phyloP scores from a whole-genome alignment of 2,329 filamentous ascomycete genomes.

The Lasiodiplodia hormozganensis region DNA sequence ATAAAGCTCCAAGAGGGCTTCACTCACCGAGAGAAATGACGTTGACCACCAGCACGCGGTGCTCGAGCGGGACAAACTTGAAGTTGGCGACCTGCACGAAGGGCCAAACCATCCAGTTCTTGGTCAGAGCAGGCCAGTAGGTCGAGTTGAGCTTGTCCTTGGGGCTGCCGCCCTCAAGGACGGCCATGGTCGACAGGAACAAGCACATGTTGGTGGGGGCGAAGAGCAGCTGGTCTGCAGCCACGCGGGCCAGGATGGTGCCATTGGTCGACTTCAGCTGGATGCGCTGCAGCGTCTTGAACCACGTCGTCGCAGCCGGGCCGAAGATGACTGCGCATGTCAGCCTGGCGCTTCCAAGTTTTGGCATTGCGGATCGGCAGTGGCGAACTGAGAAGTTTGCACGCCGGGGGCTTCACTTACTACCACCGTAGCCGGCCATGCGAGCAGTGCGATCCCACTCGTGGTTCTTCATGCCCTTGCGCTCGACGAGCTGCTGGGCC shows the following conservation, averaged over 20 bases:
- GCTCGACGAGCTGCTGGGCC: slow-evolving; percentile 90
- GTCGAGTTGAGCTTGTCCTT: slow-evolving; percentile 74
- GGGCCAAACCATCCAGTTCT: slow-evolving; percentile 91
- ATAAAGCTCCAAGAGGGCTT: slow-evolving; percentile 39
- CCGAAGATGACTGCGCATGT: slow-evolving; percentile 75
- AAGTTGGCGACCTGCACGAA: slow-evolving; percentile 87
- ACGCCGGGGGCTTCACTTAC: slow-evolving; percentile 51
- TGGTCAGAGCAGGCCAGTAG: slow-evolving; percentile 74
- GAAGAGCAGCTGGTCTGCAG: slow-evolving; percentile 79
- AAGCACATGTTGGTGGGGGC: slow-evolving; percentile 81
- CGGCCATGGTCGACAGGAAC: slow-evolving; percentile 85
- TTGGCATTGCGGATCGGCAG: not conserved
- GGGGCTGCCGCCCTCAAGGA: slow-evolving; percentile 72
- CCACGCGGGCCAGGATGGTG: slow-evolving; percentile 79
- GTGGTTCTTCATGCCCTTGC: slow-evolving; percentile 77
- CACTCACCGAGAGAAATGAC: slow-evolving; percentile 70
- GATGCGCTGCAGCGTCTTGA: slow-evolving; percentile 75
- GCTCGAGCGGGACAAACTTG: slow-evolving; percentile 81
- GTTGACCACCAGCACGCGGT: slow-evolving; percentile 87
- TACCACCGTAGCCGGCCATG: slow-evolving; percentile 81
- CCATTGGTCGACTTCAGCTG: slow-evolving; percentile 67
- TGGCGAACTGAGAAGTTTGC: slow-evolving; percentile 40
- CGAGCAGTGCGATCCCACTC: slow-evolving; percentile 72
- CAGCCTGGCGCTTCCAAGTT: slow-evolving; percentile 28
- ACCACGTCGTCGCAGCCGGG: slow-evolving; percentile 87